phyloP scores from a whole-genome alignment of 2,329 filamentous ascomycete genomes.

The Colletotrichum viniferum region DNA sequence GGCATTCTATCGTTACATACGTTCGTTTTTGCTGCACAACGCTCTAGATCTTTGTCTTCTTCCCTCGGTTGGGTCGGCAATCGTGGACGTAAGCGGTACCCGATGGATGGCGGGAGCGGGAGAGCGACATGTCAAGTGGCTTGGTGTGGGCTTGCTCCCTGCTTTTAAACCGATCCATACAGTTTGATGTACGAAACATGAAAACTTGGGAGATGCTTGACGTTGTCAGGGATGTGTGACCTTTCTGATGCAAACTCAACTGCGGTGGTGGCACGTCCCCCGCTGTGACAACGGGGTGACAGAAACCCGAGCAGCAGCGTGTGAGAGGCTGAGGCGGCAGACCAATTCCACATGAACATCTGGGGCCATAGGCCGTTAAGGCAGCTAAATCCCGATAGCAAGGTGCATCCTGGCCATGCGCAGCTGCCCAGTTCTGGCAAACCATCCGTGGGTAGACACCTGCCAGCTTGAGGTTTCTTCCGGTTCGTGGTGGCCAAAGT shows the following conservation, averaged over 20 bases:
- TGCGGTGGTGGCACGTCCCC: constrained; percentile 9
- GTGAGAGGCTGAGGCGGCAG: not conserved
- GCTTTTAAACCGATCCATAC: constrained; percentile 2
- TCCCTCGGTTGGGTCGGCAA: not conserved
- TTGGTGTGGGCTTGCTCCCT: not conserved
- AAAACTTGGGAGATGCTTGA: constrained; percentile 5
- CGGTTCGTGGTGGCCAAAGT: not conserved
- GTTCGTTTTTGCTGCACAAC: not conserved
- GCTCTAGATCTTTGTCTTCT: not conserved
- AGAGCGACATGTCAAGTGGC: not conserved
- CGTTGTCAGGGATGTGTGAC: constrained; percentile 9
- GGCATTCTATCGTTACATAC: constrained; percentile 5
- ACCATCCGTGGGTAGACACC: not conserved
- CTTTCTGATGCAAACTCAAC: constrained; percentile 20
- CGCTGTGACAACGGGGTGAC: constrained; percentile 19
- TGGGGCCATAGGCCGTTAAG: not conserved
- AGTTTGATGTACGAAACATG: constrained; percentile 6
- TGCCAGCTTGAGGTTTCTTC: not conserved
- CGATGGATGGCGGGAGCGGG: not conserved
- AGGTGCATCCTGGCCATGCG: not conserved
- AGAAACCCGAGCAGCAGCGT: not conserved
- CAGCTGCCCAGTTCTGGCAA: not conserved
- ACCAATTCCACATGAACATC: not conserved
- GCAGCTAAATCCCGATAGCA: not conserved
- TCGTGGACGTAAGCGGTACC: not conserved